phyloP scores from a whole-genome alignment of 2,329 filamentous ascomycete genomes.

The Piedraia hortae region DNA sequence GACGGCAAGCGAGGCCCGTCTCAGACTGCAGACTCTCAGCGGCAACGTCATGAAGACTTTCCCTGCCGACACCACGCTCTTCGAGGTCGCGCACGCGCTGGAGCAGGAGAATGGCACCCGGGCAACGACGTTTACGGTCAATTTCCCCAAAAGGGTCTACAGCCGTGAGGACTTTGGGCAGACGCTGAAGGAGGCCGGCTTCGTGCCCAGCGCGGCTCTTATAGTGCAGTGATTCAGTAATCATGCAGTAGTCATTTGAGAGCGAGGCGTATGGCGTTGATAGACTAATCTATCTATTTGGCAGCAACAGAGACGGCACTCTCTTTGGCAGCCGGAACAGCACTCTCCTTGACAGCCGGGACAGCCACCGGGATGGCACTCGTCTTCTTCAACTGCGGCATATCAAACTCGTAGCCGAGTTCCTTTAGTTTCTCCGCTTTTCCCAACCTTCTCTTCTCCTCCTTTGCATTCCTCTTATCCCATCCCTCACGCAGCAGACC shows the following conservation, averaged over 20 bases:
- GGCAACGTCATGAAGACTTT: slow-evolving; percentile 72
- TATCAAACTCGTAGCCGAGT: slow-evolving; percentile 60
- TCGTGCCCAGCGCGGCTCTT: slow-evolving; percentile 74
- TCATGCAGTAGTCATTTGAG: no score
- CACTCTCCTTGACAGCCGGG: no score
- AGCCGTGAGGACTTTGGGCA: slow-evolving; percentile 47
- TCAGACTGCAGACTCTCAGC: slow-evolving; percentile 49
- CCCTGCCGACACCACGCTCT: slow-evolving; percentile 68
- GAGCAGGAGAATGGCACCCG: slow-evolving; percentile 39
- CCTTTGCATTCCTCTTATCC: slow-evolving; percentile 44
- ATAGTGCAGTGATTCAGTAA: slow-evolving; percentile 36
- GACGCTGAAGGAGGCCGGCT: slow-evolving; percentile 72
- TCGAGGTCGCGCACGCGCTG: slow-evolving; percentile 63
- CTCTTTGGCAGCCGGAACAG: no score
- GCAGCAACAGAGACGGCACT: no score
- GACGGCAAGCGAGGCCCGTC: slow-evolving; percentile 51
- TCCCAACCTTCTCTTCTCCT: slow-evolving; percentile 39
- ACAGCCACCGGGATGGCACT: slow-evolving; percentile 10
- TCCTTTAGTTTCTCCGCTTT: slow-evolving; percentile 51
- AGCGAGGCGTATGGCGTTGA: no score
- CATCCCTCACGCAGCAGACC: slow-evolving; percentile 50
- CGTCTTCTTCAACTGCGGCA: slow-evolving; percentile 40
- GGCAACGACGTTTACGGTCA: slow-evolving; percentile 56
- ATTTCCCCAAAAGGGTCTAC: slow-evolving; percentile 66
- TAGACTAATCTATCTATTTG: no score